These are phyloP conservation scores for Agapanthus africanus DNA, from an alignment of 106 monocot species.

Conservation along the genomic window DNA sequence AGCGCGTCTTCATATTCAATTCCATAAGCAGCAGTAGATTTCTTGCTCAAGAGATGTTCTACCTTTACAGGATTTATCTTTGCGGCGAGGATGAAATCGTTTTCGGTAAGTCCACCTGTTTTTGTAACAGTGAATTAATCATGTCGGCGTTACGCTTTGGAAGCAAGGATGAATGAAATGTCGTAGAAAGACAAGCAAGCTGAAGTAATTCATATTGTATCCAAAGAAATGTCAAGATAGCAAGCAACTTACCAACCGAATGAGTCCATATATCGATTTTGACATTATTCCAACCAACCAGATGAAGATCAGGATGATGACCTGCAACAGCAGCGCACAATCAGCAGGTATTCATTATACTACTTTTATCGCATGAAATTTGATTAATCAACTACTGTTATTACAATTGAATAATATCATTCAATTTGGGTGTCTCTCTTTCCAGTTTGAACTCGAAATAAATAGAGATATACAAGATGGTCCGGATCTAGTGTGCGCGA, in stretches of 20 bases:
- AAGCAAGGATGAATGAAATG: neutral
- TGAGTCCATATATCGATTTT: constrained; percentile 92
- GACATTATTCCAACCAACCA: constrained; percentile 91
- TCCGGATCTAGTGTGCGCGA: too few species aligned
- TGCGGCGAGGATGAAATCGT: constrained; percentile 89
- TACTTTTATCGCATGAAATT: neutral
- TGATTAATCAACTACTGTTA: too few species aligned
- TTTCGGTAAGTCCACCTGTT: constrained; percentile 88
- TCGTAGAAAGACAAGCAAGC: too few species aligned
- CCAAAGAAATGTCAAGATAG: neutral
- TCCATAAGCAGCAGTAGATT: too few species aligned
- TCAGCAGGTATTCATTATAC: neutral
- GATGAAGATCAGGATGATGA: constrained; percentile 96
- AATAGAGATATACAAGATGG: too few species aligned
- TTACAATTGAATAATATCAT: too few species aligned
- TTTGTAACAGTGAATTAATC: too few species aligned
- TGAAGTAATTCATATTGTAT: too few species aligned
- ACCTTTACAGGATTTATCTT: constrained; percentile 67
- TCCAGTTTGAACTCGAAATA: too few species aligned
- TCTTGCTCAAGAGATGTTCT: constrained; percentile 49
- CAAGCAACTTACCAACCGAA: constrained; percentile 55
- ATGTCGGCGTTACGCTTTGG: neutral
- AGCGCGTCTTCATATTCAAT: too few species aligned
- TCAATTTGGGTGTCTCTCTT: too few species aligned
- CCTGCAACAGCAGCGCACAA: constrained; percentile 31